These are phyloP conservation scores for Amphichorda felina DNA, from an alignment of 2,329 filamentous ascomycete genomes.

Conservation along the genomic window DNA sequence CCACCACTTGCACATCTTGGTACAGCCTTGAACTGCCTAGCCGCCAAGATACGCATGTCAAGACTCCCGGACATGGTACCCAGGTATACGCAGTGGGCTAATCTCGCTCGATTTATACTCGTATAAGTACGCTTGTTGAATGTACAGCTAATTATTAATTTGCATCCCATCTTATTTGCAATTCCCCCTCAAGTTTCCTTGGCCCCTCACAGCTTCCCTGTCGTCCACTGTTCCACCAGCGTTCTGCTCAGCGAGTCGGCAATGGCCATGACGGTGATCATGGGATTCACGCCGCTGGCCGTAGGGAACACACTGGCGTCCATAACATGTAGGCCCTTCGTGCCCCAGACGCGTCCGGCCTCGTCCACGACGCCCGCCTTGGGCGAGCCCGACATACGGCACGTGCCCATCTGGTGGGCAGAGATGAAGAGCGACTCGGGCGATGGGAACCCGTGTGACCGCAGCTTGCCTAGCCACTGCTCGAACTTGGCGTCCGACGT, in stretches of 20 bases:
- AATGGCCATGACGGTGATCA: slow-evolving; percentile 60
- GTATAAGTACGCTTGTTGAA: too few species aligned
- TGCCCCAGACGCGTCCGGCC: slow-evolving; percentile 47
- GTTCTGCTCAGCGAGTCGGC: slow-evolving; percentile 24
- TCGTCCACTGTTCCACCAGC: not conserved
- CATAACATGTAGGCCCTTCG: slow-evolving; percentile 47
- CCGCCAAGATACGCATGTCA: too few species aligned
- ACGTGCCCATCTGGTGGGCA: slow-evolving; percentile 65
- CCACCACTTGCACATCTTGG: too few species aligned
- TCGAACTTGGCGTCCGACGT: slow-evolving; percentile 29
- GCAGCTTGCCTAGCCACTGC: slow-evolving; percentile 22
- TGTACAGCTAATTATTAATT: too few species aligned
- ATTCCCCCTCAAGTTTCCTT: too few species aligned
- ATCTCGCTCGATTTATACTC: too few species aligned
- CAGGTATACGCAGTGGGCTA: too few species aligned
- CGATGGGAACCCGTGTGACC: not conserved
- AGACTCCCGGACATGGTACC: too few species aligned
- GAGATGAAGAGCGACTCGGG: slow-evolving; percentile 35
- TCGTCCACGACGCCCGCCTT: slow-evolving; percentile 39
- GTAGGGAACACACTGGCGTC: slow-evolving; percentile 61
- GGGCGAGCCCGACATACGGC: slow-evolving; percentile 46
- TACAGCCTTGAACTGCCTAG: too few species aligned
- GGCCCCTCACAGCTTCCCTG: not conserved
- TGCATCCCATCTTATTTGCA: too few species aligned
- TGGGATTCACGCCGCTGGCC: slow-evolving; percentile 62